These are phyloP conservation scores for Chondrostereum purpureum DNA, from an alignment of 1,284 basidiomycete genomes.

Conservation along the genomic window DNA sequence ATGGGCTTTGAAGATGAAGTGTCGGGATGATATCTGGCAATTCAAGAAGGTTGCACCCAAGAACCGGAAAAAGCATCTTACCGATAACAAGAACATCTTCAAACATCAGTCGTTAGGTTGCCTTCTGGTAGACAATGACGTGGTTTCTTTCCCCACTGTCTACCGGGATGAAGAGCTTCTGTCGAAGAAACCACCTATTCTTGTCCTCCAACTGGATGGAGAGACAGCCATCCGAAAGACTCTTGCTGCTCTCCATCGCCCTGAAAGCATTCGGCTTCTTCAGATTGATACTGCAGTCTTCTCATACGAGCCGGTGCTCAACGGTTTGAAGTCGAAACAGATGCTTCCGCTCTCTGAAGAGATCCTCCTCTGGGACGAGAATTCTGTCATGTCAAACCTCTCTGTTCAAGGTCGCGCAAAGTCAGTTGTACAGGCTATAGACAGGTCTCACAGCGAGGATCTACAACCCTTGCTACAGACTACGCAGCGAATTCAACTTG, in stretches of 20 bases:
- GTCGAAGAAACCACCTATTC: constrained; percentile 35
- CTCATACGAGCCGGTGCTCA: constrained; percentile 53
- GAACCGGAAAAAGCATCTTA: constrained; percentile 30
- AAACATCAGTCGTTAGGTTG: constrained; percentile 47
- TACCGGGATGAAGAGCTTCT: constrained; percentile 47
- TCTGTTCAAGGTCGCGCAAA: constrained; percentile 7
- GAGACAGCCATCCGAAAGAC: constrained; percentile 29
- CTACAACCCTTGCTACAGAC: constrained; percentile 32
- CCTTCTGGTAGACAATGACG: constrained; percentile 39
- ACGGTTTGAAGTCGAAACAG: constrained; percentile 39
- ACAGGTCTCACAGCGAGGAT: constrained; percentile 30
- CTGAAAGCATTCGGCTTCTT: constrained; percentile 36
- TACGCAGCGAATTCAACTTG: constrained; percentile 36
- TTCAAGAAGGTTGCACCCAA: constrained; percentile 24
- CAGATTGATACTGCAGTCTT: constrained; percentile 57
- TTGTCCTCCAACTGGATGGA: constrained; percentile 47
- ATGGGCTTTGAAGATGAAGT: constrained; percentile 42
- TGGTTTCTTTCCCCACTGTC: constrained; percentile 47
- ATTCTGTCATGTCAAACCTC: constrained; percentile 10
- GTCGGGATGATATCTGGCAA: constrained; percentile 34
- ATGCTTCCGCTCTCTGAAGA: constrained; percentile 40
- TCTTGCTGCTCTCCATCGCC: constrained; percentile 32
- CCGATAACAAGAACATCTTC: constrained; percentile 37
- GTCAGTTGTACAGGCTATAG: constrained; percentile 23
- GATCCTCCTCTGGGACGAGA: constrained; percentile 45